These are phyloP conservation scores for Penicillium longicatenatum DNA, from an alignment of 495 filamentous ascomycete genomes.

Conservation along the genomic window DNA sequence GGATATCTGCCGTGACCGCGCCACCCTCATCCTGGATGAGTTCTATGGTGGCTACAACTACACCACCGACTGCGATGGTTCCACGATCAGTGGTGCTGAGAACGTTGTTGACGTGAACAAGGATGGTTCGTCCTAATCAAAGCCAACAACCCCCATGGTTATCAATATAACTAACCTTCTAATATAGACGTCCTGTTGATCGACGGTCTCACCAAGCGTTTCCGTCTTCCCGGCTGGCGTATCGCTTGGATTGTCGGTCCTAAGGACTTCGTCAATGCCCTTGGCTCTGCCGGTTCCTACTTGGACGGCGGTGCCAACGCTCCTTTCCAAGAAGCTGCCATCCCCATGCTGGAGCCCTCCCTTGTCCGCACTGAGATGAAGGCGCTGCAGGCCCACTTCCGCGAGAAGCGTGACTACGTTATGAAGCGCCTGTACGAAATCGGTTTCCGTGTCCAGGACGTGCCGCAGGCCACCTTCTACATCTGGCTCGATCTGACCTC, in stretches of 20 bases:
- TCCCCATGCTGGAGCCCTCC: conserved; percentile 84
- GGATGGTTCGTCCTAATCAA: conserved; percentile 50
- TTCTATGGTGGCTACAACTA: conserved; percentile 98
- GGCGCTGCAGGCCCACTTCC: conserved; percentile 85
- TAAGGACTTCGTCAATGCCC: conserved; percentile 94
- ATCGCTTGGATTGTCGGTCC: conserved; percentile 95
- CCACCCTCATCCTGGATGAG: conserved; percentile 91
- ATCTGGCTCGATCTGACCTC: conserved; percentile 72
- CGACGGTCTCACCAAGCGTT: conserved; percentile 94
- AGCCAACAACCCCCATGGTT: conserved; percentile 25
- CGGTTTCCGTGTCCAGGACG: conserved; percentile 77
- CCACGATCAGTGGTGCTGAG: conserved; percentile 81
- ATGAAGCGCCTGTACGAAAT: conserved; percentile 73
- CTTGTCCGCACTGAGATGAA: conserved; percentile 86
- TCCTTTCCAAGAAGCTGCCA: conserved; percentile 91
- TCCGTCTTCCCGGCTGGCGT: conserved; percentile 94
- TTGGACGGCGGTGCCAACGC: conserved; percentile 95
- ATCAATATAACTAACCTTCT: conserved; percentile 7
- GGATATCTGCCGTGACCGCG: conserved; percentile 85
- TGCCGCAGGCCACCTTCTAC: conserved; percentile 93
- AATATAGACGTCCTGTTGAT: conserved; percentile 81
- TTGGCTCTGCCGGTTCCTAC: conserved; percentile 90
- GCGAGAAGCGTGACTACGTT: conserved; percentile 87
- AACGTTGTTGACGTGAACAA: conserved; percentile 73
- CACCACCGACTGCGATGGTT: conserved; percentile 84